These are phyloP conservation scores for Cryptosporidium muris DNA, from an alignment of 169 alveolate genomes.

Conservation along the genomic window DNA sequence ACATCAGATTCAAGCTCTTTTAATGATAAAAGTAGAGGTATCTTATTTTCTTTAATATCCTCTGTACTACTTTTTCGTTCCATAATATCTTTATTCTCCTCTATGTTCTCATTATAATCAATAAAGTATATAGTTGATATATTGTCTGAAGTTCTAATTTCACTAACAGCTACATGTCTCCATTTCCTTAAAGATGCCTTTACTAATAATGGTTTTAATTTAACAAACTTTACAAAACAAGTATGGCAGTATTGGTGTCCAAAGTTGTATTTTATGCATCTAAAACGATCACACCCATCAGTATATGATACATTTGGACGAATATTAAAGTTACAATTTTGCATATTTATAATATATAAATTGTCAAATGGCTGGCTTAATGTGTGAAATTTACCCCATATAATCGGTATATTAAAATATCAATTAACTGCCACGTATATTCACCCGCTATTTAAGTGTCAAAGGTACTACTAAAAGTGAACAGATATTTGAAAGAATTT, in stretches of 20 bases:
- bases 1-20: slow-evolving; percentile 30
- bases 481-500: too few species aligned
- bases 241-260: slow-evolving; percentile 49
- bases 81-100: neutral
- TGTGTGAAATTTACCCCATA: too few species aligned
- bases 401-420: too few species aligned
- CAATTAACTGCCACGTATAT: too few species aligned
- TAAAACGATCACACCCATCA: slow-evolving; percentile 67
- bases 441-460: too few species aligned
- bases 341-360: too few species aligned
- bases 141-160: too few species aligned
- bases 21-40: slow-evolving; percentile 22
- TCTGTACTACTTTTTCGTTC: neutral
- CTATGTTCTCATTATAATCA: neutral
- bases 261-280: slow-evolving; percentile 16
- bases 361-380: too few species aligned
- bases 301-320: slow-evolving; percentile 9
- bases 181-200: slow-evolving; percentile 7
- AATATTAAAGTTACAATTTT: neutral
- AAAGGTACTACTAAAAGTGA: too few species aligned
- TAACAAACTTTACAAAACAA: slow-evolving; percentile 19
- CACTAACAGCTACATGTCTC: neutral
- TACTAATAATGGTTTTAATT: slow-evolving; percentile 36
- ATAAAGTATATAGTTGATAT: too few species aligned
- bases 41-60: neutral